Base-by-base conservation (phyloP, 2,329 filamentous ascomycete species). In the Xenosphaeropsis pyriputrescens region DNA sequence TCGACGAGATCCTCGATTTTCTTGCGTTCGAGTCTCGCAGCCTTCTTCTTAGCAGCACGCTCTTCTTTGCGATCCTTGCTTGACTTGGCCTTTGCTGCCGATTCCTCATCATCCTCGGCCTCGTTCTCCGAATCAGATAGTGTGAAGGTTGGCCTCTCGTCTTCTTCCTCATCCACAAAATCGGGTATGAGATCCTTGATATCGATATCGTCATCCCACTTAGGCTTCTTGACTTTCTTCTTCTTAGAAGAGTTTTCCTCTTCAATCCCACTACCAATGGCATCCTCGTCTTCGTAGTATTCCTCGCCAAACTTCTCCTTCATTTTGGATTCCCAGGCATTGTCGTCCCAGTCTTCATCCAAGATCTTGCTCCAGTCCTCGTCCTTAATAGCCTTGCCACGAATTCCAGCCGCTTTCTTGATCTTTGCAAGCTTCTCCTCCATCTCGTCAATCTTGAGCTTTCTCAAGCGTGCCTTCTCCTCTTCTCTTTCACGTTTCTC, bases 201-300 rank as follows among this genome's bases (percentile, higher is more conserved):
- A 54, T 96, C 88, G 50, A 98, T 95, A 55, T 98, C 91, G 52
- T 96, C 86, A 50, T 95, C 85, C 81, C 89, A 98, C 44, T 76
- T 83, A 8, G 85, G 85, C 62, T 93, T 93, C 67, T 84, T 85
- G 8, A 71, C 61, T 45, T 68, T 68, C 52, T 70, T 78, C 47
- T 74, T 75, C 37, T 30, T 55, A 14, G 61, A 60, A 31, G 55
- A 62, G 6, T 59, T 66, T 3, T 57, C 61, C 6, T 68, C 72
- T n/a, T 67, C 62, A 13, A 72, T 70, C 3, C 65, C 71, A 47
- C 76, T 79, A 2, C 71, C 67, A 17, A 79, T 73, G 14, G 70
- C 80, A 11, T 83, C 76, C 9, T 63, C 59, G 36, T 79, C 70
- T 8, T 77, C 82, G 50, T 98, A 98, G 62, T 98, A 98, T 8